A percentile compares a stretch with the other conserved stretches of the same genome.
Conservation (phyloP, 129 eudicot species). For the Apium graveolens region DNA sequence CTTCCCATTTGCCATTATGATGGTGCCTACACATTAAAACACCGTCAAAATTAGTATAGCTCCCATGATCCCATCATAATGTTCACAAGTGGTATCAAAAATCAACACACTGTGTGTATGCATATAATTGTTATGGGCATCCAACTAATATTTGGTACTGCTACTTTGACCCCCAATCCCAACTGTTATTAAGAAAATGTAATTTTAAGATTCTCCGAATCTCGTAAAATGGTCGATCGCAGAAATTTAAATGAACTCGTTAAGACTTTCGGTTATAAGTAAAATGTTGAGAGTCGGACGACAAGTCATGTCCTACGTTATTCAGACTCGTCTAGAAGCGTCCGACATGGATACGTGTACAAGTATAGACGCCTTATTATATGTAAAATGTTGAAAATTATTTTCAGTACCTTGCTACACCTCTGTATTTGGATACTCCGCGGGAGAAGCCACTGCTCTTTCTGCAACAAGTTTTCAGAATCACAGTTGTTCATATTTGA, state of each 20-base stretch:
- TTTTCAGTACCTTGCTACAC: constrained; percentile 41
- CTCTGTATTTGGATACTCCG: constrained; percentile 55
- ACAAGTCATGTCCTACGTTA: too few species aligned
- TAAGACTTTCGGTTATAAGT: background rate
- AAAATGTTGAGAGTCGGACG: too few species aligned
- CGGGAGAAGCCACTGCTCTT: constrained; percentile 53
- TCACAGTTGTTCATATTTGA: background rate
- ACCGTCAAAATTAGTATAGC: constrained; percentile 16
- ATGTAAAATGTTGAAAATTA: background rate
- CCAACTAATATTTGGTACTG: background rate
- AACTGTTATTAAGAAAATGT: background rate
- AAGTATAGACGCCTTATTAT: too few species aligned
- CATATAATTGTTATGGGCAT: background rate
- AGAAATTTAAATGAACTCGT: background rate
- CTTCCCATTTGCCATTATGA: constrained; percentile 96
- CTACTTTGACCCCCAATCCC: background rate
- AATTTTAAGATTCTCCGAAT: background rate
- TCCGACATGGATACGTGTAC: too few species aligned
- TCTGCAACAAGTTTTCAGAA: constrained; percentile 14
- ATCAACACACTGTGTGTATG: background rate
- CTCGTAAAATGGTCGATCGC: too few species aligned
- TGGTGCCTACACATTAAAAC: constrained; percentile 56
- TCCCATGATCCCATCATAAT: background rate
- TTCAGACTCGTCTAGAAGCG: too few species aligned
- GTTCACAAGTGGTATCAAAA: background rate